phyloP scores from a whole-genome alignment of 2,329 filamentous ascomycete genomes.

The Colletotrichum sp. region DNA sequence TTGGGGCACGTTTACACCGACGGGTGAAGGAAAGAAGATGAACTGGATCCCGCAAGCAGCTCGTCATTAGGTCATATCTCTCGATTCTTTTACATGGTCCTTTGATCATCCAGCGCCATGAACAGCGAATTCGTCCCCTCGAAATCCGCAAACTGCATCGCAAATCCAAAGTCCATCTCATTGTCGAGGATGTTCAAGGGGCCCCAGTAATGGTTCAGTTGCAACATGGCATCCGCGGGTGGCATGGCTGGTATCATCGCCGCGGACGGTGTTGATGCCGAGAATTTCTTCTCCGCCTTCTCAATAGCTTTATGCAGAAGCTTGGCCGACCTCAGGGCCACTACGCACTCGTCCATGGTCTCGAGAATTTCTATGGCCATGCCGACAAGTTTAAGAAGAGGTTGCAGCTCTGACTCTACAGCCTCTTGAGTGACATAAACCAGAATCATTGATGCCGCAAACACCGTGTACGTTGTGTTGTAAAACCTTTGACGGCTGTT shows the following conservation, averaged over 20 bases:
- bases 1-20: not conserved
- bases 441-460: slow-evolving; percentile 32
- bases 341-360: slow-evolving; percentile 30
- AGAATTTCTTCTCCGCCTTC: slow-evolving; percentile 21
- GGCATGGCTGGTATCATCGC: slow-evolving; percentile 6
- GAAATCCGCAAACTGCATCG: slow-evolving; percentile 25
- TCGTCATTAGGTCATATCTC: not conserved
- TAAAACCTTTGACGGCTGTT: slow-evolving; percentile 27
- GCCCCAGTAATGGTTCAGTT: slow-evolving; percentile 29
- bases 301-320: slow-evolving; percentile 29
- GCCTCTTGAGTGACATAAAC: slow-evolving; percentile 29
- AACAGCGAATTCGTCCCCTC: slow-evolving; percentile 12
- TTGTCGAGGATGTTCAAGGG: slow-evolving; percentile 28
- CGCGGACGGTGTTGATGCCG: not conserved
- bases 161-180: slow-evolving; percentile 27
- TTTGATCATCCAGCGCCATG: slow-evolving; percentile 4
- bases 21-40: not conserved
- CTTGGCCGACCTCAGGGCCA: slow-evolving; percentile 28
- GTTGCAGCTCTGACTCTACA: slow-evolving; percentile 19
- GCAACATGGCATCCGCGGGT: slow-evolving; percentile 18
- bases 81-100: not conserved
- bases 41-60: not conserved
- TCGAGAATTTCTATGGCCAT: slow-evolving; percentile 29
- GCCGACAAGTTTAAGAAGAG: slow-evolving; percentile 23
- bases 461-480: slow-evolving; percentile 33